Evolutionary conservation across 2,329 filamentous ascomycete species (phyloP).

Genomic region (Karstenula rhodostoma): DNA sequence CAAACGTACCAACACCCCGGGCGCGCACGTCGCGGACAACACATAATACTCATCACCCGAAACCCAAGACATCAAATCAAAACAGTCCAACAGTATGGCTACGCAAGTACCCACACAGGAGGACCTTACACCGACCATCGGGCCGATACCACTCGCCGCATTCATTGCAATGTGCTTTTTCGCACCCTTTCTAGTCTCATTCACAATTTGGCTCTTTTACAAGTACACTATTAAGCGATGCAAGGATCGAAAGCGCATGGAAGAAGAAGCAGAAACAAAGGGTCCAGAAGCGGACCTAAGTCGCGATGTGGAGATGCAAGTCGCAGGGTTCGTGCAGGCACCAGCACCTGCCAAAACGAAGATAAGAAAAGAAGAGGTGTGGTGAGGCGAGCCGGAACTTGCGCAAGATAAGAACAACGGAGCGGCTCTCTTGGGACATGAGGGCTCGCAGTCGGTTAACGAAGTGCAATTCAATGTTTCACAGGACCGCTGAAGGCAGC

Average conservation of each 20-base stretch:
- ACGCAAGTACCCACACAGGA: neutral
- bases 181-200: slow-evolving; percentile 11
- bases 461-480: neutral
- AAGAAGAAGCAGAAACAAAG: neutral
- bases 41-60: neutral
- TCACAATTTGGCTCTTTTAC: neutral
- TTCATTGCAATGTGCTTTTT: slow-evolving; percentile 20
- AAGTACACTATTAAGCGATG: slow-evolving; percentile 9
- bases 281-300: neutral
- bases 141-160: slow-evolving; percentile 15
- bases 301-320: slow-evolving; percentile 15
- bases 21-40: neutral
- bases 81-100: neutral
- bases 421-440: too few species aligned
- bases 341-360: neutral
- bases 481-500: neutral
- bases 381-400: neutral
- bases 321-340: neutral
- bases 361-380: neutral
- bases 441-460: too few species aligned
- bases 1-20: neutral
- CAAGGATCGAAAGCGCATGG: neutral
- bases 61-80: neutral
- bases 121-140: slow-evolving; percentile 3
- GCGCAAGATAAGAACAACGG: neutral